Percentiles rank a stretch among this genome's conserved stretches.
These are phyloP conservation scores for Acer negundo DNA, from an alignment of 345 rosid genomes.

Conservation along the genomic window DNA sequence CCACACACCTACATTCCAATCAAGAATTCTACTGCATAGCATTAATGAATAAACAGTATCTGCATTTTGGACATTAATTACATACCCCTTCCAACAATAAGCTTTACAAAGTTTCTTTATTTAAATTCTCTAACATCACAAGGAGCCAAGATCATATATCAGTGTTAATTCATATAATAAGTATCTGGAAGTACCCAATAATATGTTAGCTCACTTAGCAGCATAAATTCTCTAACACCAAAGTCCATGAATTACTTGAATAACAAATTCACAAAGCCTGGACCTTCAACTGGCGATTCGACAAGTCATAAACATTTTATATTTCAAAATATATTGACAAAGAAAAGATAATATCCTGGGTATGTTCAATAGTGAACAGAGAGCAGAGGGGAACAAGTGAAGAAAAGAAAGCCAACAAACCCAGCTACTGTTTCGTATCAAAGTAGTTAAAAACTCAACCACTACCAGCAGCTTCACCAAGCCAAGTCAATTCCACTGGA, in stretches of 20 bases:
- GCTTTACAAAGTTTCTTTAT: not conserved
- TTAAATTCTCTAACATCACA: no score
- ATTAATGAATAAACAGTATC: not conserved
- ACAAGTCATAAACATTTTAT: not conserved
- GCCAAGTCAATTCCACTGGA: conserved; percentile 6
- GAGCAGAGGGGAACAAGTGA: not conserved
- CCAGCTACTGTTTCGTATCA: not conserved
- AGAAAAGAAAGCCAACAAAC: not conserved
- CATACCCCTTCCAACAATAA: not conserved
- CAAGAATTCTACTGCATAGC: not conserved
- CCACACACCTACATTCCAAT: not conserved
- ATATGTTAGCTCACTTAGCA: not conserved
- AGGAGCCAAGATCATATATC: no score
- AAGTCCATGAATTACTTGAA: not conserved
- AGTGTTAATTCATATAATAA: no score
- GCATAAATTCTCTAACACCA: not conserved
- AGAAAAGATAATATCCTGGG: not conserved
- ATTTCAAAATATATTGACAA: not conserved
- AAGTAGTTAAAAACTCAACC: not conserved
- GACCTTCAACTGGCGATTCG: not conserved
- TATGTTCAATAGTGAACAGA: not conserved
- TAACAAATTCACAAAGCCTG: not conserved
- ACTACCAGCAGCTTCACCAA: conserved; percentile 4
- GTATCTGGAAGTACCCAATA: not conserved
- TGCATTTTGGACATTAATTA: not conserved